These are phyloP conservation scores for Tetrapisispora nanseiensis DNA, from an alignment of 805 yeast genomes.

Conservation along the genomic window DNA sequence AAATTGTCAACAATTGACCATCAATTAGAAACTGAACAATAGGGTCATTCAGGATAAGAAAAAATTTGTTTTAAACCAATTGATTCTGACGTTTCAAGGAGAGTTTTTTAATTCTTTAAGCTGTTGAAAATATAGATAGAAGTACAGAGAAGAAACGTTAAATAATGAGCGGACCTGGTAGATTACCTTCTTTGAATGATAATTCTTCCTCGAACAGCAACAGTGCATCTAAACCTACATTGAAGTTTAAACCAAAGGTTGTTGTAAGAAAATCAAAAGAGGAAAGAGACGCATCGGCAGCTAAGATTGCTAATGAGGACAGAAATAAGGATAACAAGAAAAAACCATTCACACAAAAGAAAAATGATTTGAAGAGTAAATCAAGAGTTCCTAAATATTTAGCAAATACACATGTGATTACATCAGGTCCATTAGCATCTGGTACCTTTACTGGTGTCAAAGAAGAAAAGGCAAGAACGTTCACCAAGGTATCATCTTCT, in stretches of 20 bases:
- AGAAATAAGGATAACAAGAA: conserved; percentile 10
- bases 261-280: conserved; percentile 79
- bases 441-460: conserved; percentile 35
- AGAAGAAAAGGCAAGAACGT: conserved; percentile 20
- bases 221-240: conserved; percentile 35
- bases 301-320: conserved; percentile 34
- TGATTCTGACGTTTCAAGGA: too few species aligned
- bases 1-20: too few species aligned
- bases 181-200: conserved; percentile 27
- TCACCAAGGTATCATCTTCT: conserved; percentile 11
- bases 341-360: conserved; percentile 4
- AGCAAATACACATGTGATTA: conserved; percentile 48
- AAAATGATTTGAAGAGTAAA: conserved; percentile 2
- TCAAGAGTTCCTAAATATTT: conserved; percentile 21
- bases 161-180: conserved; percentile 5
- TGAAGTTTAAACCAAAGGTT: conserved; percentile 77
- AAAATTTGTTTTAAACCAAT: too few species aligned
- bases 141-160: too few species aligned
- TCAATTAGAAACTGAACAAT: too few species aligned
- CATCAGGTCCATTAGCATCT: conserved; percentile 65
- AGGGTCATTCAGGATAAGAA: too few species aligned
- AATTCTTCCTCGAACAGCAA: conserved; percentile 1
- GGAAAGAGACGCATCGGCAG: conserved; percentile 73
- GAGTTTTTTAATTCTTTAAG: too few species aligned
- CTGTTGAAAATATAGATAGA: too few species aligned